Base-by-base conservation (phyloP, 257 asterid genomes). In the Vinca minor region DNA sequence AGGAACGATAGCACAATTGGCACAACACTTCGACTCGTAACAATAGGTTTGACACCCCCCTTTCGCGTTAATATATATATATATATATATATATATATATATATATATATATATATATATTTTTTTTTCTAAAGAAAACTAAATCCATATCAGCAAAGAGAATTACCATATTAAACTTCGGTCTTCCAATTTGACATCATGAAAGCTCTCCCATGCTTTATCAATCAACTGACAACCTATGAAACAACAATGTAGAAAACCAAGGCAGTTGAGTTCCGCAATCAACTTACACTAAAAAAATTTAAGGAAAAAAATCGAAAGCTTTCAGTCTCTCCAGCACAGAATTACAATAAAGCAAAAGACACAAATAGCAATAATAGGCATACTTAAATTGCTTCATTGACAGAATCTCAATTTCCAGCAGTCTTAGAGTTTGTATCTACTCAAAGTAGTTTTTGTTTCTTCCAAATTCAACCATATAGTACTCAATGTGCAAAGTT, bases 171-270 rank as follows among this genome's bases (percentile, higher is more conserved):
- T 86, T 79, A 93, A 84, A 85, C 87, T 79, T 74, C 97, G 74
- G 78, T 93, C 99, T 76, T 74, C 66, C 87, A 90, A 70, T 83
- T 93, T 76, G 62, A 93, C 91, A 57, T 93, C 97, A 66, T 84
- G 86, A 54, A 93, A 85, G 74, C 95, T 93, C 73, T 85, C 94
- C 97, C 97, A 93, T 58, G 93, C 72, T 73, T 92, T 82, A 72
- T 89, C 97, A 59, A 93, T 89, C 82, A 87, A 78, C 73, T 87
- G 81, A 70, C 97, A 87, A 73, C 99, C 98, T 89, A 74, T 31
- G 74, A 69, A 42, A 42, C 38, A 44, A 3, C 64, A 64, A 67
- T 8, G 76, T 29, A 65, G 47, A 31, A n/a, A 26, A 29, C 58
- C 39, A 11, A 8, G 41, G 35, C n/a, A 36, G 49, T 52, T 23